phyloP scores from a whole-genome alignment of 2,329 filamentous ascomycete species.

The Talaromyces verruculosus region DNA sequence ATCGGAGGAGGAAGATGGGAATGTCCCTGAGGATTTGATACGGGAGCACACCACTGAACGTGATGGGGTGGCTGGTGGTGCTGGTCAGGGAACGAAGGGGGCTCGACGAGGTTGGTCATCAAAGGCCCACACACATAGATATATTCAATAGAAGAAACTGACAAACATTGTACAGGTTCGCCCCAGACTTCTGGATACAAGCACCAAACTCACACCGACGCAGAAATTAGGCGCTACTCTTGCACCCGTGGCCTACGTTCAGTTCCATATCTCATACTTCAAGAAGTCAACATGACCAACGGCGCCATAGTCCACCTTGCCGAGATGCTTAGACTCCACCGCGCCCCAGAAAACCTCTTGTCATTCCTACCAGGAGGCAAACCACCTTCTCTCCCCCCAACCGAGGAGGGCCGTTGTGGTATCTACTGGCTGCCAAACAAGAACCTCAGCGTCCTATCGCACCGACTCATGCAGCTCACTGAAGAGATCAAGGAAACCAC shows the following conservation, averaged over 20 bases:
- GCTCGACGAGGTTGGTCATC: not conserved
- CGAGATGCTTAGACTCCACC: conserved; percentile 33
- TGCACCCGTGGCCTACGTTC: conserved; percentile 38
- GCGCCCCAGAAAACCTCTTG: conserved; percentile 31
- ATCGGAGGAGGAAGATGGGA: not conserved
- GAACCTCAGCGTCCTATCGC: conserved; percentile 20
- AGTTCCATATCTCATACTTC: conserved; percentile 36
- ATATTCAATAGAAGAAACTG: not conserved
- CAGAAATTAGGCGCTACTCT: conserved; percentile 30
- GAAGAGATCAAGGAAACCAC: not conserved
- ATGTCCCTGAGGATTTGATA: not conserved
- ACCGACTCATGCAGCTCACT: conserved; percentile 10
- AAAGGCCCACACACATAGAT: too few species aligned
- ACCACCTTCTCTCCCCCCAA: conserved; percentile 24
- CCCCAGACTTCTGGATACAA: not conserved
- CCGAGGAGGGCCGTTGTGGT: conserved; percentile 25
- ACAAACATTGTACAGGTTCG: not conserved
- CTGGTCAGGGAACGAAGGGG: not conserved
- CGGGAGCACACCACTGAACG: not conserved
- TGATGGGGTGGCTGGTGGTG: too few species aligned
- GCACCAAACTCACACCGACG: not conserved
- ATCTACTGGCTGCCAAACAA: conserved; percentile 34
- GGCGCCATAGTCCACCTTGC: conserved; percentile 32
- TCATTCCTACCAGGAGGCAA: conserved; percentile 33
- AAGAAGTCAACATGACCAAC: conserved; percentile 28